Evolutionary conservation across 176 grass and related monocot genomes (phyloP).

Genomic region (Puccinellia tenuiflora): DNA sequence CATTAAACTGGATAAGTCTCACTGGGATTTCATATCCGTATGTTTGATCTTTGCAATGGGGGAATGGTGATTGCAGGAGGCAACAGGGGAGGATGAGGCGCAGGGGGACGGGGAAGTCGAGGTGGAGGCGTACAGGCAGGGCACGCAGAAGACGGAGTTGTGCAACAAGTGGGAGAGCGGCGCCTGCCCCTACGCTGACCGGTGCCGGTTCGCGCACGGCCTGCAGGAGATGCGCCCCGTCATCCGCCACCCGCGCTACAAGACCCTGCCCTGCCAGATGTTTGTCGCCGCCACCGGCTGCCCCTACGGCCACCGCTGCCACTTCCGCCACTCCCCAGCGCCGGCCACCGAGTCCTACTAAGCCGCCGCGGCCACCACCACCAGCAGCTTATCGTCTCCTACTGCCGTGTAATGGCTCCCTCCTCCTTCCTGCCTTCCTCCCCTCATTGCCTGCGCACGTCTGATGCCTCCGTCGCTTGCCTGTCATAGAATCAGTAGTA

Average conservation of each 20-base stretch:
- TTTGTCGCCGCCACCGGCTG: constrained; percentile 39
- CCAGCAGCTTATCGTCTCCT: background rate
- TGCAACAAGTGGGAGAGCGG: constrained; percentile 80
- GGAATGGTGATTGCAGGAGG: constrained; percentile 22
- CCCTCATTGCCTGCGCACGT: background rate
- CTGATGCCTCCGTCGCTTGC: background rate
- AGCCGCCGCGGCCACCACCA: background rate
- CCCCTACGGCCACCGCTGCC: constrained; percentile 84
- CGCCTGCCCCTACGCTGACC: constrained; percentile 44
- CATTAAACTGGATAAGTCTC: background rate
- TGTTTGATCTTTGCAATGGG: background rate
- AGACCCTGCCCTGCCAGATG: constrained; percentile 72
- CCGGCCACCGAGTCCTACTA: constrained; percentile 15
- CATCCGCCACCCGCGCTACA: constrained; percentile 83
- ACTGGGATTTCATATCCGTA: background rate
- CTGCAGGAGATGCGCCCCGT: constrained; percentile 74
- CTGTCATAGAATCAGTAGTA: background rate
- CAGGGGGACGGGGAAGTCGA: constrained; percentile 48
- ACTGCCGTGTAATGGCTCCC: background rate
- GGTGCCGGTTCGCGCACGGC: constrained; percentile 82
- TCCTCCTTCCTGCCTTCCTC: background rate
- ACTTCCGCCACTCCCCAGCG: constrained; percentile 51
- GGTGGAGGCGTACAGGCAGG: constrained; percentile 61
- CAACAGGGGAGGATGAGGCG: constrained; percentile 25
- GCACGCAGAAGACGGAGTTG: constrained; percentile 73